Evolutionary conservation across 768 basidiomycete genomes (phyloP), one percentile per base, ranked within the genome.

Genomic region (Termitomyces eurrhizus): DNA sequence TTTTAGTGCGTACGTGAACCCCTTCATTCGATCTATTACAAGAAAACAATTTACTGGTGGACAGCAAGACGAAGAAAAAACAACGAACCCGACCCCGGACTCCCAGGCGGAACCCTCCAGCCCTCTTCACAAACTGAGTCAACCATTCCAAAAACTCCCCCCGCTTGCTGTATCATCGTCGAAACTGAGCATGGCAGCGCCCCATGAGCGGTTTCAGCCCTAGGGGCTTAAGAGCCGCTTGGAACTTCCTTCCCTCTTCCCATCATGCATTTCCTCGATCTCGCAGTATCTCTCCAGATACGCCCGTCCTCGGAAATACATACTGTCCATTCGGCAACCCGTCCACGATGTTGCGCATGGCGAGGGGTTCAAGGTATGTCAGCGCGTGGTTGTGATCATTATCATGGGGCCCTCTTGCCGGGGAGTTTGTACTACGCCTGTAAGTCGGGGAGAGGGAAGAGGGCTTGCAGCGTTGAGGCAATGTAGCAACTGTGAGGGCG

Each of bases 101-200:
- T 18, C 70, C 66, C 57, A 74, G 74, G 60, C 72, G 64, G 65
- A 21, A 44, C 64, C 65, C 16, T 1, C 21, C 7, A 4, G 64
- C 81, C 65, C 89, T 29, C 29, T 92, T 79, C 16, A 99, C 73
- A 21, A 84, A 78, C 6, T 85, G 87, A 56, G 98, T 67, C 1
- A 98, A 75, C 73, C 95, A 85, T 39, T 84, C 81, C 56, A 99
- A 81, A 76, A 98, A 98, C 74, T 98, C 96, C 29, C 4, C 29
- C 97, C 69, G 98, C 97, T 69, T 98, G 97, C 73, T 99, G 96
- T 55, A 85, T 82, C 95, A 98, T 98, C 52, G 95, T 98, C 90
- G 79, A 68, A 98, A 98, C 74, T 98, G 95, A 39, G 84, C 84
- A 67, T 98, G 96, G 4, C 4, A 29, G n/a, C 92, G 91, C 4